These are phyloP conservation scores for Ceratopteris richardii DNA, from an alignment of 75 land plant genomes.

Conservation along the genomic window DNA sequence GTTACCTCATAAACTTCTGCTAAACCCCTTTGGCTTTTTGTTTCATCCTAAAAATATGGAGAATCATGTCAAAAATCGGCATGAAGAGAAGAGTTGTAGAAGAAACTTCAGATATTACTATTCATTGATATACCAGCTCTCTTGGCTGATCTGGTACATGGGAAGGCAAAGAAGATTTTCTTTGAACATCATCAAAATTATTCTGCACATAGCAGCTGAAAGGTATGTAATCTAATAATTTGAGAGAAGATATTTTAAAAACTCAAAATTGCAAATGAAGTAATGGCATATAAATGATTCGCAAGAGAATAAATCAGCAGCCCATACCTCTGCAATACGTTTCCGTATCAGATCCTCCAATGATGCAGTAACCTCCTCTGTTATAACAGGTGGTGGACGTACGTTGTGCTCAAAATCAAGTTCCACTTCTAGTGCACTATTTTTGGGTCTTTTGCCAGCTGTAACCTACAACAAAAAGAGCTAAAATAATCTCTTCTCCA, in stretches of 20 bases:
- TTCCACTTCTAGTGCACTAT: constrained; percentile 93
- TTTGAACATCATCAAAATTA: constrained; percentile 83
- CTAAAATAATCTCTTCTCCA: too few species aligned
- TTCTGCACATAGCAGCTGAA: constrained; percentile 61
- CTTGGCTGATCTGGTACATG: constrained; percentile 51
- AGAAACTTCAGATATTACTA: not conserved
- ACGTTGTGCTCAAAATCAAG: constrained; percentile 93
- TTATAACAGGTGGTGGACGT: constrained; percentile 87
- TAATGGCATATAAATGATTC: too few species aligned
- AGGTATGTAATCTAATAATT: too few species aligned
- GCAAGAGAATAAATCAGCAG: not conserved
- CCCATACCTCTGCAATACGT: constrained; percentile 66
- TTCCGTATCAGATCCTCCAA: constrained; percentile 77
- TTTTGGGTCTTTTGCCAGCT: constrained; percentile 83
- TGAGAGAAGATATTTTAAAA: too few species aligned
- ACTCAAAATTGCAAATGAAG: too few species aligned
- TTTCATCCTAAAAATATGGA: constrained; percentile 66
- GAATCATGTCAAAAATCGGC: not conserved
- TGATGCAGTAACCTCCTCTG: constrained; percentile 84
- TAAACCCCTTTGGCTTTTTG: constrained; percentile 85
- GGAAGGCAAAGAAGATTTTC: constrained; percentile 38
- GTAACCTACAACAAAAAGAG: constrained; percentile 46
- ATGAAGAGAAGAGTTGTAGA: constrained; percentile 17
- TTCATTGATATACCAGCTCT: constrained; percentile 52
- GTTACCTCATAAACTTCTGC: constrained; percentile 92